Base-by-base conservation (phyloP, 169 alveolate species). In the Plasmodium gonderi region DNA sequence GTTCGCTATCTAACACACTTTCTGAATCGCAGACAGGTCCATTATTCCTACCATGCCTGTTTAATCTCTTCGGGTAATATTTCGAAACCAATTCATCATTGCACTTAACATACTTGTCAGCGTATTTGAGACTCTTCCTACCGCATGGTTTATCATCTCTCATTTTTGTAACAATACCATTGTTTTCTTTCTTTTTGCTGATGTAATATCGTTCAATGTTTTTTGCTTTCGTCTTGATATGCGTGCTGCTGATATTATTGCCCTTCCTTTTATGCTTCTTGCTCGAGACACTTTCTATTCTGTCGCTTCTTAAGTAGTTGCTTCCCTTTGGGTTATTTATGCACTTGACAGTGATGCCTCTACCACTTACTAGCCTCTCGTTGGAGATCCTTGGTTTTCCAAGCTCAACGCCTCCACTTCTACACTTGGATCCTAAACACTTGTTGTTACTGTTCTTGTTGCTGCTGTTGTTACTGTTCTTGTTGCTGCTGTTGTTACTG, bases 181-280 rank as follows among this genome's bases (percentile, higher is more conserved):
- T 31, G 51, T 76, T 83, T 42, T 45, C 91, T 14, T 45, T 69
- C 60, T 83, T 83, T 76, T 72, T 83, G 42, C 54, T 72, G 20
- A 69, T 83, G 77, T 44, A 83, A 72, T 83, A 83, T 33, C 77
- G 54, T 47, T 82, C 82, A 31, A 82, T 54, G 60, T 82, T 82
- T 69, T 80, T 80, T 8, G 80, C 2, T 49, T 80, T 80, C 20
- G 33, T 42, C 42, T 38, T 65, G 29, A 5, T 12, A 6, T 79
- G 6, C 49, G 79, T 14, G 29, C 6, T n/a, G 51, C 20, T 33
- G n/a, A 5, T n/a, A 12, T 42, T 14, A 17, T 44, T 7, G 5
- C 9, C 54, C n/a, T 44, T 7, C 9, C n/a, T 9, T 44, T 44
- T 9, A 9, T 44, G 5, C 54, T 44, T 44, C 54, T 9, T 9